Conservation (phyloP, 306 rosid genomes). For the Cicer bijugum region DNA sequence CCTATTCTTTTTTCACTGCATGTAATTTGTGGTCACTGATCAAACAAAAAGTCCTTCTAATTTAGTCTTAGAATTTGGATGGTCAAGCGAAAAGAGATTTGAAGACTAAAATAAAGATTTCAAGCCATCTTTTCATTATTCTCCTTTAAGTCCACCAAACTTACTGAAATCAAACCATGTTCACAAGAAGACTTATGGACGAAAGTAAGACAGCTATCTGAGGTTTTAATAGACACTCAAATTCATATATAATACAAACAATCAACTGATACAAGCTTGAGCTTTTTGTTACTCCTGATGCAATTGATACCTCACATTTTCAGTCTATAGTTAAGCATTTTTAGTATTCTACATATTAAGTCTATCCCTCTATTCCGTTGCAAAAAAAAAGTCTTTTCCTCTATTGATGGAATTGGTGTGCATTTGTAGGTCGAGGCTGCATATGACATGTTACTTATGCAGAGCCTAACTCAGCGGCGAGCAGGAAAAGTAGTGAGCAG, state of each 20-base stretch:
- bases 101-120: neutral
- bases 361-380: neutral
- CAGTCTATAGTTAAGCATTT: neutral
- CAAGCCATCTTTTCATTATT: neutral
- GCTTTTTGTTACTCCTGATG: neutral
- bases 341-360: neutral
- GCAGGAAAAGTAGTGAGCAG: slow-evolving; percentile 85
- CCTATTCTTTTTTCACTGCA: too few species aligned
- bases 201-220: neutral
- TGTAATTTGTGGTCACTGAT: too few species aligned
- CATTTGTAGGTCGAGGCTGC: slow-evolving; percentile 88
- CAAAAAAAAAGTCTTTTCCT: neutral
- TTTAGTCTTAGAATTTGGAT: neutral
- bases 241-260: too few species aligned
- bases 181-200: neutral
- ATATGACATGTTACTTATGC: slow-evolving; percentile 96
- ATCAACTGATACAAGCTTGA: neutral
- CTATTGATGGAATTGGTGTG: slow-evolving; percentile 27
- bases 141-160: neutral
- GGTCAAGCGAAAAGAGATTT: neutral
- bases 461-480: slow-evolving; percentile 87
- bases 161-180: too few species aligned
- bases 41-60: too few species aligned
- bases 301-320: neutral
- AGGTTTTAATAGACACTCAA: neutral